Percentiles rank a stretch among this genome's conserved stretches.
These are phyloP conservation scores for Candida freyschussii DNA, from an alignment of 1,139 yeast genomes.

Conservation along the genomic window DNA sequence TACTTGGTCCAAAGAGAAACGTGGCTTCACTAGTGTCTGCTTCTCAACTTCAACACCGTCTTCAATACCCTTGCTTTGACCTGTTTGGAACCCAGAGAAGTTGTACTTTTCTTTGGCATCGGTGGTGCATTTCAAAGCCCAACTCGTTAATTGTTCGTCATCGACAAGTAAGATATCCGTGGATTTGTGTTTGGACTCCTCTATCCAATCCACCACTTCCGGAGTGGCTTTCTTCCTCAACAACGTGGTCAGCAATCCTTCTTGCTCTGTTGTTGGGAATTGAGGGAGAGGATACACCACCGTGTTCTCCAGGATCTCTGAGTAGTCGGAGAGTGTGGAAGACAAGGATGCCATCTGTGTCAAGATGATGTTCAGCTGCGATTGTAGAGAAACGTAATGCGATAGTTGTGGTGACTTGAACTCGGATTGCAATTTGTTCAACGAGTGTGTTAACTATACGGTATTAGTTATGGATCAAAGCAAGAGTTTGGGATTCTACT, in stretches of 20 bases:
- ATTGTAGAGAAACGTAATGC: conserved; percentile 54
- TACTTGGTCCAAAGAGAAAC: conserved; percentile 31
- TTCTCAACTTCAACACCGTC: conserved; percentile 31
- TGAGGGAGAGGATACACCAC: conserved; percentile 79
- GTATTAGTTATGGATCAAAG: not conserved
- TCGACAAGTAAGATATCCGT: conserved; percentile 29
- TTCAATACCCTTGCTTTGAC: conserved; percentile 46
- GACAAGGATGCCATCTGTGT: conserved; percentile 79
- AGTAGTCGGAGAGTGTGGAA: conserved; percentile 56
- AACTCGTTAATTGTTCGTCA: conserved; percentile 54
- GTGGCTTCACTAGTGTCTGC: conserved; percentile 18
- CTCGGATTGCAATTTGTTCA: conserved; percentile 41
- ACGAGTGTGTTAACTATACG: conserved; percentile 36
- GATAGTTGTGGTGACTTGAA: conserved; percentile 33
- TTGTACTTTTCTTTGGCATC: conserved; percentile 51
- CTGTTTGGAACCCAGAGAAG: conserved; percentile 57
- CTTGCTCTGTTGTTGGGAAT: conserved; percentile 82
- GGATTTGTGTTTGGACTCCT: conserved; percentile 45
- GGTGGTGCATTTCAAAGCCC: conserved; percentile 56
- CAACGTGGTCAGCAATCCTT: conserved; percentile 74
- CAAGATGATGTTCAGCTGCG: conserved; percentile 76
- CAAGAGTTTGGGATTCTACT: conserved; percentile 1
- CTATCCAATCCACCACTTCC: conserved; percentile 85
- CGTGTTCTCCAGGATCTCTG: conserved; percentile 54
- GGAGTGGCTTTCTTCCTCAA: conserved; percentile 84